phyloP scores from a whole-genome alignment of 192 early-diverging fungal genomes.

The Backusella tarrabulga region DNA sequence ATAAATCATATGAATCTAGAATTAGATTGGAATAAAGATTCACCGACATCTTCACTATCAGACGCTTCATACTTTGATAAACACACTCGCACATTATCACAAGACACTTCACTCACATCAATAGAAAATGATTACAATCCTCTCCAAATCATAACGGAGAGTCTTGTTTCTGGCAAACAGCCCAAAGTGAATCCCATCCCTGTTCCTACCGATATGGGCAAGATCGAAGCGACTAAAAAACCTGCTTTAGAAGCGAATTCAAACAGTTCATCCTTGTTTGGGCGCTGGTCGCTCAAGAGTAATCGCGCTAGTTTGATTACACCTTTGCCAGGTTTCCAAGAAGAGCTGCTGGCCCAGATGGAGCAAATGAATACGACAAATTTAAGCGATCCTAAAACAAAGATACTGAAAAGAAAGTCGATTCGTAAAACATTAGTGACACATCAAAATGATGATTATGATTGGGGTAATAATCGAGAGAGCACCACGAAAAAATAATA shows the following conservation, averaged over 20 bases:
- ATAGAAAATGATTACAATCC: constrained; percentile 6
- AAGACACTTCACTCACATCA: background rate
- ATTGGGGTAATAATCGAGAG: constrained; percentile 61
- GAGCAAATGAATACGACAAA: constrained; percentile 31
- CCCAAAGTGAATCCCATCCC: background rate
- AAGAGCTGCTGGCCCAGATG: constrained; percentile 29
- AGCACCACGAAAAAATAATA: background rate
- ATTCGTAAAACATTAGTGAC: constrained; percentile 36
- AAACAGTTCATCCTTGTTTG: background rate
- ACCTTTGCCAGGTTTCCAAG: constrained; percentile 11
- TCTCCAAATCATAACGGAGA: background rate
- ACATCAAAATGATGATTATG: constrained; percentile 60
- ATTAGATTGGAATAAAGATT: background rate
- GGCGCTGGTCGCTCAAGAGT: background rate
- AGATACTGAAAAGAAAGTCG: constrained; percentile 27
- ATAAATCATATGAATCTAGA: constrained; percentile 2
- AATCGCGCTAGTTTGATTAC: constrained; percentile 14
- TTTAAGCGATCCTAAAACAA: constrained; percentile 29
- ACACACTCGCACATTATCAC: background rate
- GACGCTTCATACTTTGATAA: constrained; percentile 3
- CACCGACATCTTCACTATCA: background rate
- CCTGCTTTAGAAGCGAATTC: background rate
- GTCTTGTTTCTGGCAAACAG: background rate
- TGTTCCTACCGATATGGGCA: background rate
- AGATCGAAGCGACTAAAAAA: background rate